Evolutionary conservation across 2,329 filamentous ascomycete species (phyloP).

Genomic region (Clarireedia paspali): DNA sequence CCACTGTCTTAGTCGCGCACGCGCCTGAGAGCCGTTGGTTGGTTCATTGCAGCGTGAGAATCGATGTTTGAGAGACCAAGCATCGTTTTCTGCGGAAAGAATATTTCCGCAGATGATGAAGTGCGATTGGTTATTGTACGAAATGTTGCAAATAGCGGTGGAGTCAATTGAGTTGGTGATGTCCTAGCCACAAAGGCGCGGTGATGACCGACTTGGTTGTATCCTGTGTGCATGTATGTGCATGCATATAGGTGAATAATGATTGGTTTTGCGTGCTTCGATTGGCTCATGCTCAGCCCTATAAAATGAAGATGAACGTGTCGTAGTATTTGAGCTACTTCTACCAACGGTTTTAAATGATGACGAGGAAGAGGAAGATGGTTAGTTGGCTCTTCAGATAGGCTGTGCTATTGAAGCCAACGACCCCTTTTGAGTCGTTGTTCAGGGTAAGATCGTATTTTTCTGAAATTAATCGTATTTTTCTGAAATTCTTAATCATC

Average conservation of each 20-base stretch:
- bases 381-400: too few species aligned
- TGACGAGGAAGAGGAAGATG: too few species aligned
- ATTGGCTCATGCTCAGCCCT: neutral
- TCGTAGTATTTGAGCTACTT: too few species aligned
- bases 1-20: too few species aligned
- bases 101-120: neutral
- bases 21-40: too few species aligned
- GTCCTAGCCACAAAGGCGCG: neutral
- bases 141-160: constrained; percentile 1
- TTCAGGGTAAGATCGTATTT: too few species aligned
- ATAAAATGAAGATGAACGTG: neutral
- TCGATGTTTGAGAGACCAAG: neutral
- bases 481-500: too few species aligned
- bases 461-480: too few species aligned
- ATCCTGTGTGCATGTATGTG: neutral
- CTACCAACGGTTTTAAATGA: too few species aligned
- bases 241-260: neutral
- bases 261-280: neutral
- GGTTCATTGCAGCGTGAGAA: too few species aligned
- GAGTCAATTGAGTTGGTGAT: neutral
- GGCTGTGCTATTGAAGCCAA: too few species aligned
- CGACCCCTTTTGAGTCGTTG: too few species aligned
- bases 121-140: constrained; percentile 8
- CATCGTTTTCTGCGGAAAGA: neutral
- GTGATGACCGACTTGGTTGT: constrained; percentile 3